Conservation (phyloP, 1,284 basidiomycete genomes). For the Serendipita sp. region DNA sequence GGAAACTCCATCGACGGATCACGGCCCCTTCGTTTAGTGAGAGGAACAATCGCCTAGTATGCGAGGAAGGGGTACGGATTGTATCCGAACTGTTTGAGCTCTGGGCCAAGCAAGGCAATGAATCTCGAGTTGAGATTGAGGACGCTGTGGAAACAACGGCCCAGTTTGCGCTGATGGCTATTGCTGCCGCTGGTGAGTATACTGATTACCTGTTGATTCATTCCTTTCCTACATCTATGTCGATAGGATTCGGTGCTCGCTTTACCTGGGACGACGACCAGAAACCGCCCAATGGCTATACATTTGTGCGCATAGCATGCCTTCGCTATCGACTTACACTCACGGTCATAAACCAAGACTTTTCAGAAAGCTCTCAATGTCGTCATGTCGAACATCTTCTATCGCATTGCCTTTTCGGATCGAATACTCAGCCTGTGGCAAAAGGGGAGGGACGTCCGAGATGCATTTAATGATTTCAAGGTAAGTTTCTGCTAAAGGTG, state of each 20-base stretch:
- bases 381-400: background rate
- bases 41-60: slow-evolving; percentile 39
- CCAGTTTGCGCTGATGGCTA: slow-evolving; percentile 42
- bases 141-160: background rate
- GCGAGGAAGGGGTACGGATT: slow-evolving; percentile 37
- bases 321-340: background rate
- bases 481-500: background rate
- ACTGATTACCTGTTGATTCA: background rate
- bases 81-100: slow-evolving; percentile 29
- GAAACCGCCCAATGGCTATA: slow-evolving; percentile 29
- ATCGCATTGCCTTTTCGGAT: background rate
- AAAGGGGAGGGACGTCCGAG: background rate
- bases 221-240: background rate
- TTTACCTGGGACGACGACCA: slow-evolving; percentile 37
- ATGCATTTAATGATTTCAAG: background rate
- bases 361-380: background rate
- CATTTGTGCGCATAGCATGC: slow-evolving; percentile 20
- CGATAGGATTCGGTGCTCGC: slow-evolving; percentile 7
- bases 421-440: background rate
- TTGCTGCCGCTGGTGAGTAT: slow-evolving; percentile 34
- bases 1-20: slow-evolving; percentile 44
- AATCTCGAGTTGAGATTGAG: slow-evolving; percentile 20
- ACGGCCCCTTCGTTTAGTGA: slow-evolving; percentile 16
- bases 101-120: slow-evolving; percentile 21
- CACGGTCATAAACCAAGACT: background rate